phyloP scores from a whole-genome alignment of 352 stramenopile species.

The Stephanocyclus meneghinianus region DNA sequence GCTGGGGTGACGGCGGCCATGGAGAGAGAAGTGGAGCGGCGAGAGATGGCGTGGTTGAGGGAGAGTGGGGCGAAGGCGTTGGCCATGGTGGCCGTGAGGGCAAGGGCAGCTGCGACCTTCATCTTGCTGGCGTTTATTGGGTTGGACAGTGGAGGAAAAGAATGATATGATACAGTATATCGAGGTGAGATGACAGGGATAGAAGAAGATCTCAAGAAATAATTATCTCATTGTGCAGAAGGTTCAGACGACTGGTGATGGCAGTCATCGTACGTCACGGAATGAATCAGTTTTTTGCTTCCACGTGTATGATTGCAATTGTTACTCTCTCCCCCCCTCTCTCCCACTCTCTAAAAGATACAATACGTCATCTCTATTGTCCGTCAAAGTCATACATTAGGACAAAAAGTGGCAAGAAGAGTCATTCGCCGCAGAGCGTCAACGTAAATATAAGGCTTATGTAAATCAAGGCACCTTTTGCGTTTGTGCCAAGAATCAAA shows the following conservation, averaged over 20 bases:
- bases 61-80: conserved; percentile 38
- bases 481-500: no score
- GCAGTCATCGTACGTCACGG: neutral
- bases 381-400: no score
- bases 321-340: no score
- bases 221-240: neutral
- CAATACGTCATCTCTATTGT: no score
- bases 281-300: neutral
- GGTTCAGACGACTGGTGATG: neutral
- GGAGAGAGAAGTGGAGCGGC: conserved; percentile 25
- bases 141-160: neutral
- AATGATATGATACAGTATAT: neutral
- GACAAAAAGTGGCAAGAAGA: no score
- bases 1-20: conserved; percentile 51
- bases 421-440: no score
- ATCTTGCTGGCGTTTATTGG: conserved; percentile 18
- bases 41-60: conserved; percentile 11
- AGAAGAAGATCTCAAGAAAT: neutral
- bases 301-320: no score
- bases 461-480: no score
- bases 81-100: conserved; percentile 44
- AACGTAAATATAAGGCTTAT: no score
- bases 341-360: no score
- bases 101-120: conserved; percentile 44
- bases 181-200: no score